Percentiles rank a stretch among this genome's conserved stretches.
phyloP scores from a whole-genome alignment of 2,329 filamentous ascomycete species.

The Septoria linicola region DNA sequence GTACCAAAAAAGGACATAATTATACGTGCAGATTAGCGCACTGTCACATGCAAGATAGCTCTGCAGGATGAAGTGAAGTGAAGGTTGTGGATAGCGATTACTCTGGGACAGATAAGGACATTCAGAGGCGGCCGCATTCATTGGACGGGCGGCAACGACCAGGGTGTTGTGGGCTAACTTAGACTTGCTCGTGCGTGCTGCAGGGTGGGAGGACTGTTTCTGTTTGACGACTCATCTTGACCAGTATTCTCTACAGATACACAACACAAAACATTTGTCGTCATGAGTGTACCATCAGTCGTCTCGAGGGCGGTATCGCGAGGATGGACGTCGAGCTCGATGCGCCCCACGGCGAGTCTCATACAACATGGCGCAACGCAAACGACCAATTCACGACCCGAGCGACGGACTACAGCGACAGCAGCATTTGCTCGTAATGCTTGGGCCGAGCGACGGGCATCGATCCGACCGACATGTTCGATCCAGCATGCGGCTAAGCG shows the following conservation, averaged over 20 bases:
- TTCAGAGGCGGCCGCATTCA: too few species aligned
- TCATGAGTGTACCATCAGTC: constrained; percentile 15
- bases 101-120: too few species aligned
- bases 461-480: constrained; percentile 4
- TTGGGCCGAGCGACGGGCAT: constrained; percentile 21
- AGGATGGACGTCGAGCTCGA: constrained; percentile 37
- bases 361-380: constrained; percentile 19
- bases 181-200: not conserved
- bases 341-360: constrained; percentile 28
- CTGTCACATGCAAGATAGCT: constrained; percentile 9
- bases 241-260: not conserved
- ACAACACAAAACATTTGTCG: too few species aligned
- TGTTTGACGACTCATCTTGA: too few species aligned
- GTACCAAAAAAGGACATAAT: not conserved
- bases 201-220: too few species aligned
- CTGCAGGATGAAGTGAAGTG: constrained; percentile 1
- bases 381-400: constrained; percentile 3
- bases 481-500: constrained; percentile 18
- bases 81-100: not conserved
- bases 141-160: constrained; percentile 9
- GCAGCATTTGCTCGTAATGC: constrained; percentile 24
- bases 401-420: constrained; percentile 23
- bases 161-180: not conserved
- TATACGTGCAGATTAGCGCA: not conserved
- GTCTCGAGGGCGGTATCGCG: constrained; percentile 39